A percentile compares a stretch with the other conserved stretches of the same genome.
Conservation (phyloP, 768 basidiomycete genomes). For the Leucogyrophana mollusca region DNA sequence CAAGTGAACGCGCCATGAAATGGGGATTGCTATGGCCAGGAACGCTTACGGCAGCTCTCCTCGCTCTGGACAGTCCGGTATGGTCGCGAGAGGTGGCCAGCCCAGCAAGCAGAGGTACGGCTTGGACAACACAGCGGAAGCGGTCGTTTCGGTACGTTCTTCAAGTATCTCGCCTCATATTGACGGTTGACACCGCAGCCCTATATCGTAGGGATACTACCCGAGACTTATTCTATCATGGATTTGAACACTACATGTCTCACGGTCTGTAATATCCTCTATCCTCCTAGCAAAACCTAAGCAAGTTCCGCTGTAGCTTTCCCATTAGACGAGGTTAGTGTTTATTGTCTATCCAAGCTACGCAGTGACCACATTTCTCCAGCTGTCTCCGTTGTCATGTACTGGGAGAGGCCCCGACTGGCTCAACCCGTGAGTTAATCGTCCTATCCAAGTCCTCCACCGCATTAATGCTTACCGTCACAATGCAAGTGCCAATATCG, state of each 20-base stretch:
- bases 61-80: conserved; percentile 32
- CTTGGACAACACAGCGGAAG: conserved; percentile 62
- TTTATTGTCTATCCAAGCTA: conserved; percentile 6
- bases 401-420: conserved; percentile 85
- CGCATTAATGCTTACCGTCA: conserved; percentile 11
- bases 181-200: neutral
- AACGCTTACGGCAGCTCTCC: conserved; percentile 39
- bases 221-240: conserved; percentile 86
- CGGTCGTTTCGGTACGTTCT: conserved; percentile 50
- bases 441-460: conserved; percentile 2
- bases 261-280: conserved; percentile 49
- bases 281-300: conserved; percentile 12
- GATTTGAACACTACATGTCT: conserved; percentile 85
- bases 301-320: conserved; percentile 54
- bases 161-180: neutral
- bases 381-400: conserved; percentile 91
- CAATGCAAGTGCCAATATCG: conserved; percentile 64
- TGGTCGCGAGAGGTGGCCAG: conserved; percentile 7
- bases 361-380: conserved; percentile 11
- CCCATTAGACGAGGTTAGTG: conserved; percentile 74
- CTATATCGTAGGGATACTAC: conserved; percentile 55
- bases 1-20: conserved; percentile 31
- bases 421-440: conserved; percentile 66
- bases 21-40: conserved; percentile 53
- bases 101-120: conserved; percentile 22